Conservation (phyloP, 2,329 filamentous ascomycete species). For the Colletotrichum musicola region DNA sequence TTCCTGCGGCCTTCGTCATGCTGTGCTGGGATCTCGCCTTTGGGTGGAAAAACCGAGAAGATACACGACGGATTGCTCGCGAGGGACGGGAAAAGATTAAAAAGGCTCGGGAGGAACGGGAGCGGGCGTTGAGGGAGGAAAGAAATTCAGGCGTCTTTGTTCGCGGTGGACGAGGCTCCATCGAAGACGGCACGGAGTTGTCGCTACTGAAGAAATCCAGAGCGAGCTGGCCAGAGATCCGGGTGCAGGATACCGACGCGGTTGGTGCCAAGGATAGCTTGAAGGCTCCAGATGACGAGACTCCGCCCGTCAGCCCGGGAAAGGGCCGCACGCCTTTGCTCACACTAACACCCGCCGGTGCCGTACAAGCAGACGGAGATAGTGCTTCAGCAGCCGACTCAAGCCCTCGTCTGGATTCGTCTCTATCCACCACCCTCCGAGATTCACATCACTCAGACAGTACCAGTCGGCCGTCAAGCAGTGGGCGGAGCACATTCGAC, state of each 20-base stretch:
- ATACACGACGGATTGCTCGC: conserved; percentile 73
- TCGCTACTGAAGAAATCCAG: background rate
- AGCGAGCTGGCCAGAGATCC: conserved; percentile 8
- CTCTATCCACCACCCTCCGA: conserved; percentile 2
- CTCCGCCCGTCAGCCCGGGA: conserved; percentile 9
- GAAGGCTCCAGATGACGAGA: background rate
- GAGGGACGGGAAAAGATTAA: conserved; percentile 56
- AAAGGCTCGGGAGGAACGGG: conserved; percentile 3
- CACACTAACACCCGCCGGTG: conserved; percentile 10
- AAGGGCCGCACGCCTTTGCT: conserved; percentile 9
- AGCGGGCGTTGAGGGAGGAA: background rate
- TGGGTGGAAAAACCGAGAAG: conserved; percentile 73
- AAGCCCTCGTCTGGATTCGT: conserved; percentile 18
- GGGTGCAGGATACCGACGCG: conserved; percentile 6
- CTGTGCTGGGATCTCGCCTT: conserved; percentile 75
- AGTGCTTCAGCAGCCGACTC: background rate
- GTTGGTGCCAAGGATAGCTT: background rate
- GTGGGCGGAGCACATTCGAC: background rate
- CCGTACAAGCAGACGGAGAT: background rate
- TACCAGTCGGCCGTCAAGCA: conserved; percentile 6
- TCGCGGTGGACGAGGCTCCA: background rate
- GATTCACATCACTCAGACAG: background rate
- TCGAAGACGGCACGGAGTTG: conserved; percentile 2
- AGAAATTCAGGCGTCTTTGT: background rate
- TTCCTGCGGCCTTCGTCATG: conserved; percentile 77